phyloP scores from a whole-genome alignment of 371 early-diverging fungal species.

The Syncephalastrum racemosum region DNA sequence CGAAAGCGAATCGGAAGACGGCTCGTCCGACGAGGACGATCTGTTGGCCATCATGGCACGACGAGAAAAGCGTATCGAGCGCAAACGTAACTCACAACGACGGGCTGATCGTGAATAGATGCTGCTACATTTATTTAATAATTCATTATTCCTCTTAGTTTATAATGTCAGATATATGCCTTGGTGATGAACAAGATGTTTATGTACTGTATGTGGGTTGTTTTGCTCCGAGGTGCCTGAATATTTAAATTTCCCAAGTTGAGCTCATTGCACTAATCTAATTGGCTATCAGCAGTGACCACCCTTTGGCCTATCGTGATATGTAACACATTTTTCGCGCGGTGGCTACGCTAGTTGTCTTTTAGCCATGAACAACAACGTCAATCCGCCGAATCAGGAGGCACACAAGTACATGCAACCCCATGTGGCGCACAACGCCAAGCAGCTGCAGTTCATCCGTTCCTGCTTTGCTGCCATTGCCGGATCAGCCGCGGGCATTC shows the following conservation, averaged over 20 bases:
- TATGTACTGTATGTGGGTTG: no score
- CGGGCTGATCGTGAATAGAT: no score
- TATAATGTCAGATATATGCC: no score
- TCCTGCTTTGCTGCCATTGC: conserved; percentile 75
- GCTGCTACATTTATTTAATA: no score
- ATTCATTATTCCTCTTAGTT: no score
- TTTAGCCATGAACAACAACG: conserved; percentile 7
- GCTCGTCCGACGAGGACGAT: conserved; percentile 7
- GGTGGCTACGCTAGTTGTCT: no score
- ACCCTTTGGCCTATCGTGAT: background rate
- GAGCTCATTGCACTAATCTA: no score
- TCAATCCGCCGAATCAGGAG: conserved; percentile 35
- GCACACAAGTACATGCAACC: conserved; percentile 54
- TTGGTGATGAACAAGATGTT: no score
- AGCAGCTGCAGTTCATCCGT: conserved; percentile 71
- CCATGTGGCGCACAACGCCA: conserved; percentile 63
- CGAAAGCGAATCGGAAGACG: conserved; percentile 3
- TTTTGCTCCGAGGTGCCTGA: no score
- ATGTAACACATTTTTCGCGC: background rate
- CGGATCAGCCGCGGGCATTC: conserved; percentile 80
- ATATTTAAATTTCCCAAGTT: no score
- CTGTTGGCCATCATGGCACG: conserved; percentile 5
- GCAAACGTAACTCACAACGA: background rate
- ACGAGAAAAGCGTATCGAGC: conserved; percentile 11
- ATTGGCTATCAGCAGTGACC: background rate